Base-by-base conservation (phyloP, 345 rosid species). In the Aegle marmelos region DNA sequence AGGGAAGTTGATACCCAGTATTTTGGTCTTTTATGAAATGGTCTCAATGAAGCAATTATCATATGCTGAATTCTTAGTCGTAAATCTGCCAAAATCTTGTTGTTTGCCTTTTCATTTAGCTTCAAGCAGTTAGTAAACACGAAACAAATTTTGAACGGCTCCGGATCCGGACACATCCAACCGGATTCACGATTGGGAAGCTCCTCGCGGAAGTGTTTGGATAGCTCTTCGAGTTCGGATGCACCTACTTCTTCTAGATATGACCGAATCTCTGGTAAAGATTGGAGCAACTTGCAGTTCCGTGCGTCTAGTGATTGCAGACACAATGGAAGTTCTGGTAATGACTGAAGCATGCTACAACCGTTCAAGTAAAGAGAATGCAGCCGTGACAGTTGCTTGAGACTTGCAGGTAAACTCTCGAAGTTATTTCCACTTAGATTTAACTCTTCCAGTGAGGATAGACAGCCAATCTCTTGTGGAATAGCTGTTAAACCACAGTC, bases 401-500 rank as follows among this genome's bases (percentile, higher is more conserved):
- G 2, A 39, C 13, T 39, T 39, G 45, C 45, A 39, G 45, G 45
- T 39, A 39, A 9, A 39, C 45, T 39, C 48, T 41, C 48, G 10
- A 41, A 41, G 14, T 41, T 41, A 41, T 41, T 41, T 9, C 14
- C 48, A 2, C 4, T 0, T 41, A 41, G 48, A 0, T 2, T 0
- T 3, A 41, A 41, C 0, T 0, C 0, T 41, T 0, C 0, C 48
- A 41, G 3, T 41, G 48, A 41, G 48, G 13, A 41, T 10, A 41
- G 48, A 10, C 14, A 2, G 4, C 14, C 14, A 41, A 41, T 41
- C 14, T 41, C 48, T 41, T 41, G 48, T 2, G 48, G 48, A 41
- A 9, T 9, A 10, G 13, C 48, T 14, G 2, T 11, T 41, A 41
- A 13, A 41, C 1, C 48, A 10, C 16, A 41, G 14, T 41, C 0